phyloP scores from a whole-genome alignment of 257 asterid genomes.

The Solanum okadae region DNA sequence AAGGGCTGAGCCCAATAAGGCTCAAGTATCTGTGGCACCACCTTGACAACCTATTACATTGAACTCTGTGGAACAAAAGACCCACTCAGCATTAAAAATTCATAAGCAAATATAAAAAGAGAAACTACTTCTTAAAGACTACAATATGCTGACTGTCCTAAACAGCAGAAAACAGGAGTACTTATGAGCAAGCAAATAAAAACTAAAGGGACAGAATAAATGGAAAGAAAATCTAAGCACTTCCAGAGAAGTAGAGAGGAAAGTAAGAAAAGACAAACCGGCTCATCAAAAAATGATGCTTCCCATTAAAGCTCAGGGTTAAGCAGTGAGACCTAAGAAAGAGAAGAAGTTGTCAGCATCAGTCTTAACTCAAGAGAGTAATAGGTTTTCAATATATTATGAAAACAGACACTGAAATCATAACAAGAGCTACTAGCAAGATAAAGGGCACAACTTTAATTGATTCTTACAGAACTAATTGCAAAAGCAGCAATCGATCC shows the following conservation, averaged over 20 bases:
- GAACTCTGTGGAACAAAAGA: background rate
- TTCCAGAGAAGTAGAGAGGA: background rate
- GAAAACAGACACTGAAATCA: constrained; percentile 1
- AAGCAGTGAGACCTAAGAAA: constrained; percentile 67
- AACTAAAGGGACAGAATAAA: background rate
- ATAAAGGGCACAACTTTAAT: background rate
- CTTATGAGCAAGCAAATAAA: background rate
- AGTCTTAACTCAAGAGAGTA: background rate
- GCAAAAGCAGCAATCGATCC: constrained; percentile 92
- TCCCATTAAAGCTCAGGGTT: constrained; percentile 87
- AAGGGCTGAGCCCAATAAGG: background rate
- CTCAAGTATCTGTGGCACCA: background rate
- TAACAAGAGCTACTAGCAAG: constrained; percentile 11
- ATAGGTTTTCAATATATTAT: background rate
- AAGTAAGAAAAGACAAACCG: constrained; percentile 46
- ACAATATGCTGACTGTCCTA: background rate
- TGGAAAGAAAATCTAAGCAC: background rate
- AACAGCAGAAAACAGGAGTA: background rate
- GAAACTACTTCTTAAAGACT: background rate
- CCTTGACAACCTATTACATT: background rate
- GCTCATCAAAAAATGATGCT: constrained; percentile 89
- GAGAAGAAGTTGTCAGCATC: background rate
- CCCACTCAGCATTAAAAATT: background rate
- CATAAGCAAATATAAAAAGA: background rate
- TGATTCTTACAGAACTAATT: constrained; percentile 71